Evolutionary conservation across 331 rosid species (phyloP).

Genomic region (Arachis monticola): DNA sequence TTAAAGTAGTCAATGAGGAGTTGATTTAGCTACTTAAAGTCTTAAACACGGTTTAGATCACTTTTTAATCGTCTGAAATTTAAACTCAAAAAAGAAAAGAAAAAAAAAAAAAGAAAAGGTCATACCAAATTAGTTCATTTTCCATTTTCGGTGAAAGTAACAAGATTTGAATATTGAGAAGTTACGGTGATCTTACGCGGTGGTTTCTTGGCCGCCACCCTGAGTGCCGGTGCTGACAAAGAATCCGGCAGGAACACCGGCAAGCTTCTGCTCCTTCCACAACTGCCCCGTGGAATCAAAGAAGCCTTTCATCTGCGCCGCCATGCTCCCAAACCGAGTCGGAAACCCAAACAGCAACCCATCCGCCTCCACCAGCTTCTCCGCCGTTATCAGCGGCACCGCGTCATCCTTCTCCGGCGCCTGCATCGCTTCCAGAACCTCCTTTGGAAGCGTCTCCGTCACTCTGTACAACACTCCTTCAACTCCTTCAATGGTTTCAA

Average conservation of each 20-base stretch:
- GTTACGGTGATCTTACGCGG: conserved; percentile 63
- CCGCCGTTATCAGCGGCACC: conserved; percentile 66
- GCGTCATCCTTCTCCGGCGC: conserved; percentile 61
- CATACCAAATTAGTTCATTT: no score
- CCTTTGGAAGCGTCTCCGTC: conserved; percentile 66
- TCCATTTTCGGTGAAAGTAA: no score
- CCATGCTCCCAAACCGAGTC: conserved; percentile 81
- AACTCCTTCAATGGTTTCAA: conserved; percentile 71
- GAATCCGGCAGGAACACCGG: conserved; percentile 83
- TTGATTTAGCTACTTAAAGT: no score
- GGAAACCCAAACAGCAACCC: conserved; percentile 86
- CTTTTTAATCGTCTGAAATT: no score
- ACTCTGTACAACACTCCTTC: conserved; percentile 78
- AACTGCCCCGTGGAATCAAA: conserved; percentile 73
- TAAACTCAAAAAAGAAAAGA: no score
- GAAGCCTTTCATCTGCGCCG: conserved; percentile 84
- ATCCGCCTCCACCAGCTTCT: conserved; percentile 70
- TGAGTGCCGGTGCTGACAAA: conserved; percentile 86
- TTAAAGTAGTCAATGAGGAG: no score
- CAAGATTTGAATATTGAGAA: no score
- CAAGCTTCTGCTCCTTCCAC: conserved; percentile 79
- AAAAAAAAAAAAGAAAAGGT: no score
- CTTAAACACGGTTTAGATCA: no score
- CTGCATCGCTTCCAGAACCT: conserved; percentile 65
- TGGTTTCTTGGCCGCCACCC: conserved; percentile 95